Percentiles rank a stretch among this genome's conserved stretches.
Evolutionary conservation across 2,329 filamentous ascomycete species (phyloP).

Genomic region (Fusarium setosum): DNA sequence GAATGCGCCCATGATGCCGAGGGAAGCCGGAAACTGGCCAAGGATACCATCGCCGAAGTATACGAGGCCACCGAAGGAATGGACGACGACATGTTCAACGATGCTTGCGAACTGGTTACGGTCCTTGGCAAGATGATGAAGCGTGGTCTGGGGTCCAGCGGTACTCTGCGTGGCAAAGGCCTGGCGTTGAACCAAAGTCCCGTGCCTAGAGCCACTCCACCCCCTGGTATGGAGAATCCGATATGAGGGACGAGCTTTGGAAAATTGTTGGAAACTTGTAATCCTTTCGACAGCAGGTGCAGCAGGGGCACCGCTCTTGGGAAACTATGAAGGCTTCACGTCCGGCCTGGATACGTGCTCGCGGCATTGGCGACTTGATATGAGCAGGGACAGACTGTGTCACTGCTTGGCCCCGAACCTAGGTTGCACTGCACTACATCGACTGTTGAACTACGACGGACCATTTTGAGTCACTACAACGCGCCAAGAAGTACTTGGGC

Average conservation of each 20-base stretch:
- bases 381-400: conserved; percentile 2
- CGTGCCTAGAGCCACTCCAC: conserved; percentile 38
- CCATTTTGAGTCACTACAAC: not conserved
- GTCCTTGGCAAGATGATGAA: conserved; percentile 91
- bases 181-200: conserved; percentile 32
- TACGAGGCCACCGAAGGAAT: conserved; percentile 92
- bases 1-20: conserved; percentile 90
- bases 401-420: not conserved
- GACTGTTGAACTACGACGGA: not conserved
- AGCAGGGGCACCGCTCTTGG: not conserved
- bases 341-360: not conserved
- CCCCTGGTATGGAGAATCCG: conserved; percentile 57
- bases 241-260: conserved; percentile 45
- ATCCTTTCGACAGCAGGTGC: not conserved
- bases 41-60: conserved; percentile 87
- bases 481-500: conserved; percentile 10
- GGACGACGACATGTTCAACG: conserved; percentile 94
- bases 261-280: conserved; percentile 10
- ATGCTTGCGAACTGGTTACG: conserved; percentile 88
- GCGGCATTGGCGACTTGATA: conserved; percentile 2
- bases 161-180: conserved; percentile 48
- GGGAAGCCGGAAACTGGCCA: conserved; percentile 79
- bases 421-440: not conserved
- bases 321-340: not conserved
- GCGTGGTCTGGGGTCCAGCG: conserved; percentile 66